Evolutionary conservation across 176 grass and related monocot genomes (phyloP), one percentile per base, ranked within the genome.

Genomic region (Dendrocalamus sinicus): DNA sequence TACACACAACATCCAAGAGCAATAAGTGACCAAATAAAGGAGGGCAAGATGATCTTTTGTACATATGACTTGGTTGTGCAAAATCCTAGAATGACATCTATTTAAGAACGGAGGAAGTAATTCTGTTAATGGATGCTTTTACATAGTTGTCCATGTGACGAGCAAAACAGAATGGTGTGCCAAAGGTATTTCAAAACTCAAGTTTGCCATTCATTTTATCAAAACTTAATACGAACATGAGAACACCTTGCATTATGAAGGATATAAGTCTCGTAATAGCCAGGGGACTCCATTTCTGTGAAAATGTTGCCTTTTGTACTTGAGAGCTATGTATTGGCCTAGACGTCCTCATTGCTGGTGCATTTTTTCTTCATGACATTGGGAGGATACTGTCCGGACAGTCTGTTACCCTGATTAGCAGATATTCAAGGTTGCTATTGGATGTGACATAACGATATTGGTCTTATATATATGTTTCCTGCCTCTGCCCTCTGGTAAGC

Each of bases 131-230:
- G 0, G 28, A 50, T 73, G 10, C 48, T 40, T 79, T 80, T 59
- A 8, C 47, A 54, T 55, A 28, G 44, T 30, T 74, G 9, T 63
- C 20, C 22, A 26, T 51, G 14, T 80, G 11, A 53, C 5, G 2
- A 58, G 62, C 35, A 47, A 66, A 80, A 80, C 1, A 52, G 22
- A 81, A 73, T 65, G 32, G n/a, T 53, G 67, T 80, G 14, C 26
- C 39, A 10, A 63, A 64, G 14, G 5, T 80, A 67, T 35, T 57
- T 15, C 0, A 40, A 44, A 76, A 76, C 3, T 61, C 2, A 40
- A 47, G 3, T 82, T 66, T 16, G 16, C 6, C 12, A 23, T 9
- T 17, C 10, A 67, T 52, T 61, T 53, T 20, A 43, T 52, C 0
- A 37, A 82, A 50, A 75, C 9, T 22, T 50, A n/a, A 30, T 41